Conservation (phyloP, 345 rosid genomes). For the Aquilaria yunnanensis region DNA sequence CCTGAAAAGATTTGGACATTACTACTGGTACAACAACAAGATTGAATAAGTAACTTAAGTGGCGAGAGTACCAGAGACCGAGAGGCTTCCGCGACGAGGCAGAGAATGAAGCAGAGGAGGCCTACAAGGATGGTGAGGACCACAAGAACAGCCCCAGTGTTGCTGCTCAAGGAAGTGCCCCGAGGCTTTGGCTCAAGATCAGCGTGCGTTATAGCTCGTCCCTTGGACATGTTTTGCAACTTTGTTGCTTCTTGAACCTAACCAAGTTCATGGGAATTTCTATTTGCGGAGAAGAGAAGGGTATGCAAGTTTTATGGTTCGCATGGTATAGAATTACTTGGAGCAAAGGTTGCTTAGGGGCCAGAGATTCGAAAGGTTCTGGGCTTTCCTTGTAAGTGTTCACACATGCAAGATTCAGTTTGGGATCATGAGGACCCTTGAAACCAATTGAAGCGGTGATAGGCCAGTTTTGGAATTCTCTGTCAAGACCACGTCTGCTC, state of each 20-base stretch:
- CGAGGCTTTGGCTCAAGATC: constrained; percentile 61
- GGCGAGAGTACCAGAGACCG: constrained; percentile 58
- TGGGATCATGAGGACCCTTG: too few relatives aligned
- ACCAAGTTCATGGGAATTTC: neutral
- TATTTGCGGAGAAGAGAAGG: constrained; percentile 10
- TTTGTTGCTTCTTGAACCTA: too few relatives aligned
- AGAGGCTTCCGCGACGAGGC: constrained; percentile 84
- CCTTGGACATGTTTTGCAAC: constrained; percentile 30
- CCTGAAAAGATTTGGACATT: constrained; percentile 26
- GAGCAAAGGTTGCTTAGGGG: constrained; percentile 84
- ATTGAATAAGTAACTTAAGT: neutral
- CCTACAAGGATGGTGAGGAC: constrained; percentile 64
- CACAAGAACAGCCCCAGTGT: constrained; percentile 40
- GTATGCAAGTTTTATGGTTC: constrained; percentile 7
- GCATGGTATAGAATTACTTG: constrained; percentile 63
- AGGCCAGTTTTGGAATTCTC: too few relatives aligned
- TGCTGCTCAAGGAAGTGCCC: constrained; percentile 64
- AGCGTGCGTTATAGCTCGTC: constrained; percentile 69
- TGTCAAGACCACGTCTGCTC: too few relatives aligned
- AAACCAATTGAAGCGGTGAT: too few relatives aligned
- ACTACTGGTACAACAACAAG: neutral
- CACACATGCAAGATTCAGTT: constrained; percentile 14
- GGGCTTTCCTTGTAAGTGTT: constrained; percentile 25
- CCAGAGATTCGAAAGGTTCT: constrained; percentile 56
- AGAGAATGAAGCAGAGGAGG: constrained; percentile 67